phyloP scores from a whole-genome alignment of 176 grass and related monocot genomes.

The Panicum miliaceum region DNA sequence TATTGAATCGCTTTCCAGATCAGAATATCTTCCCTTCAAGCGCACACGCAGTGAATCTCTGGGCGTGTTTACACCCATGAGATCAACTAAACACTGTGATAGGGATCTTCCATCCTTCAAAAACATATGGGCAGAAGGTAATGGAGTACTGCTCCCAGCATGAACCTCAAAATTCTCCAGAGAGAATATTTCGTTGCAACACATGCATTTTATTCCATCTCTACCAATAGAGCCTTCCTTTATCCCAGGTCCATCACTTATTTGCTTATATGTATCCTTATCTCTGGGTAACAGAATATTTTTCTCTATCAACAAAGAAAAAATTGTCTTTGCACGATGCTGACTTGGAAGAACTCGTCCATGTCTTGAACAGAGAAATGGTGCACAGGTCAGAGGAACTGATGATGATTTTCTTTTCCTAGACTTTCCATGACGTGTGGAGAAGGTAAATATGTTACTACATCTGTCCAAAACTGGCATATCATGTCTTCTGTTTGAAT shows the following conservation, averaged over 20 bases:
- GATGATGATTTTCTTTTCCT: conserved; percentile 58
- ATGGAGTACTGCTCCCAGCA: conserved; percentile 49
- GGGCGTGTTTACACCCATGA: conserved; percentile 55
- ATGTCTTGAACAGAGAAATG: conserved; percentile 36
- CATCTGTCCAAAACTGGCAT: conserved; percentile 23
- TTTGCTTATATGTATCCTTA: conserved; percentile 55
- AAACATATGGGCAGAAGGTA: conserved; percentile 59
- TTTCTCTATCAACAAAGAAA: conserved; percentile 71
- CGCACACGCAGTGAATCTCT: conserved; percentile 34
- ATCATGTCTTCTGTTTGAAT: not conserved
- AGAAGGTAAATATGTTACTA: conserved; percentile 11
- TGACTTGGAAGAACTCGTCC: conserved; percentile 20
- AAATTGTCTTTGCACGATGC: conserved; percentile 51
- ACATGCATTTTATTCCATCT: conserved; percentile 72
- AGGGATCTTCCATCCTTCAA: conserved; percentile 80
- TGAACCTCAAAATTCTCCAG: conserved; percentile 65
- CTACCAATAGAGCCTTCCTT: conserved; percentile 61
- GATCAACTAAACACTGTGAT: conserved; percentile 62
- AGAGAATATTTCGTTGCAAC: conserved; percentile 66
- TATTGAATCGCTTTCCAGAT: conserved; percentile 64
- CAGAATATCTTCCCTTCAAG: conserved; percentile 54
- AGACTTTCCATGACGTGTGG: conserved; percentile 40
- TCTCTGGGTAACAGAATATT: conserved; percentile 59
- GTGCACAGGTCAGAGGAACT: conserved; percentile 14
- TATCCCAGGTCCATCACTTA: conserved; percentile 34